Base-by-base conservation (phyloP, 768 basidiomycete species). In the Lentinus tigrinus region DNA sequence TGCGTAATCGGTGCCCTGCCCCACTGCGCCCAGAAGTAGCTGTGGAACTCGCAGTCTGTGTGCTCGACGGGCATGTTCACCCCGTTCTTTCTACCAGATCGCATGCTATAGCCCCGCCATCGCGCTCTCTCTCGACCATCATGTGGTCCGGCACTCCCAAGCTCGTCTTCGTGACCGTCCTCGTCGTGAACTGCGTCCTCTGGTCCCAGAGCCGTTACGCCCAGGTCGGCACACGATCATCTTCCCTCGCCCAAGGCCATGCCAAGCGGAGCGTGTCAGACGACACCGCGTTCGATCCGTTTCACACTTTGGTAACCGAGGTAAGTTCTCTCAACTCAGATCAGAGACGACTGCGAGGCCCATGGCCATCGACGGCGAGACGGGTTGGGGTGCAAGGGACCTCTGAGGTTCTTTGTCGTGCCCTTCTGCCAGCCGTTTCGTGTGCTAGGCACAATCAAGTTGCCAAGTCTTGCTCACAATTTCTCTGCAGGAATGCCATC, bases 101-200 rank as follows among this genome's bases (percentile, higher is more conserved):
- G 48, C 52, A 63, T 63, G 62, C 58, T 47, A 52, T 60, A 44
- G 57, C 28, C 34, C 3, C 44, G 47, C 48, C 21, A 31, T 28
- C 37, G 23, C 49, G 39, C 14, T 42, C 34, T 38, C 39, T 52
- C 40, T 60, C 43, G 47, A 36, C 53, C 58, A 57, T 47, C 49
- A 87, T 88, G 87, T 74, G 82, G 58, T 72, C 72, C 51, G 71
- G 72, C 49, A 64, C 72, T 21, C 74, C 82, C 52, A 83, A 78
- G 70, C 66, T 81, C 14, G 60, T 84, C 19, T 81, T 92, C 62
- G 72, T 81, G 27, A 60, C 78, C 56, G 67, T 80, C 44, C 72
- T 92, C 67, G 66, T 80, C 58, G 42, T 86, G 47, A 85, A 87
- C 62, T 79, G 79, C 66, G 52, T 89, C 21, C 76, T 92, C 36